Evolutionary conservation across 1,139 yeast genomes (phyloP).

Genomic region (Saccharomyces uvarum): DNA sequence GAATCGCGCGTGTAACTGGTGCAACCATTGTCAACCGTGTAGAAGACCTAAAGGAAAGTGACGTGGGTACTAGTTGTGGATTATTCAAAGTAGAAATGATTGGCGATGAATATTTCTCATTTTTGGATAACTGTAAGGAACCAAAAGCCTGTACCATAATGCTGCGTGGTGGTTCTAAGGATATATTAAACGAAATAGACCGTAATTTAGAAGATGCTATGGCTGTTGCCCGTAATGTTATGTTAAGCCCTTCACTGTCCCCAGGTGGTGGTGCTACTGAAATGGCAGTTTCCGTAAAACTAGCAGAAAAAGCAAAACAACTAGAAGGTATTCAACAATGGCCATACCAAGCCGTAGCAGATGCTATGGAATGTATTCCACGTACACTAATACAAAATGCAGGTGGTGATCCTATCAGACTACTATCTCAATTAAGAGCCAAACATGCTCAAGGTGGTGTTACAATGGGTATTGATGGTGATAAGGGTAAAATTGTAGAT

Average conservation of each 20-base stretch:
- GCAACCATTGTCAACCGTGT: conserved; percentile 94
- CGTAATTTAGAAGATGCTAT: conserved; percentile 97
- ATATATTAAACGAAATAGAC: conserved; percentile 90
- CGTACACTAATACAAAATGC: conserved; percentile 95
- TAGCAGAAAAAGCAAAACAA: conserved; percentile 83
- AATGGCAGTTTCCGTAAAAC: conserved; percentile 89
- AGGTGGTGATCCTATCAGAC: conserved; percentile 91
- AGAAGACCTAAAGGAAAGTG: conserved; percentile 86
- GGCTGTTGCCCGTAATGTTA: conserved; percentile 94
- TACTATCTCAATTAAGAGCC: conserved; percentile 85
- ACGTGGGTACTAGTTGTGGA: conserved; percentile 85
- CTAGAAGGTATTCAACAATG: conserved; percentile 95
- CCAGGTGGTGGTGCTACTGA: conserved; percentile 99
- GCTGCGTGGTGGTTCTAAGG: conserved; percentile 94
- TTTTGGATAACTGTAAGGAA: conserved; percentile 66
- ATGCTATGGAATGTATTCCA: conserved; percentile 96
- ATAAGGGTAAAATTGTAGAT: conserved; percentile 85
- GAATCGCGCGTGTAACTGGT: conserved; percentile 95
- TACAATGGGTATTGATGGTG: conserved; percentile 93
- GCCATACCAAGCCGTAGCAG: conserved; percentile 98
- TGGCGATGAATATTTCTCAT: conserved; percentile 95
- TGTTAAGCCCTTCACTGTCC: conserved; percentile 86
- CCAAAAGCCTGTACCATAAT: conserved; percentile 93
- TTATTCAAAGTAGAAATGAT: conserved; percentile 86
- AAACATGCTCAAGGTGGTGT: conserved; percentile 85